Base-by-base conservation (phyloP, 2,329 filamentous ascomycete genomes). In the Endothia cerciana region DNA sequence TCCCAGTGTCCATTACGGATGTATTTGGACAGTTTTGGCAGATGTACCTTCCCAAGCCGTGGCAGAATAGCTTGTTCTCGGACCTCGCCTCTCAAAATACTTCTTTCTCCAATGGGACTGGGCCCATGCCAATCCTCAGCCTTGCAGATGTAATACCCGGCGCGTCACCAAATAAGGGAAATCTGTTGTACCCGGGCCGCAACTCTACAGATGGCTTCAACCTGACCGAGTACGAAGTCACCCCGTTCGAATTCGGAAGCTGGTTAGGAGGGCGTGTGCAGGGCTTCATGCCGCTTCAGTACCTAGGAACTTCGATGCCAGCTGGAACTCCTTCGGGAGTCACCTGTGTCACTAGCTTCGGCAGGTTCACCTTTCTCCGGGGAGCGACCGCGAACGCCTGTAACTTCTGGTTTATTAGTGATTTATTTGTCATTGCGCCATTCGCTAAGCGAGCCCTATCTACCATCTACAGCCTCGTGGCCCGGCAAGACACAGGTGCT, bases 291-390 rank as follows among this genome's bases (percentile, higher is more conserved):
- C 65, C 74, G 0, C 75, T 72, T 0, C 60, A 70, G 38, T 75
- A 70, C 28, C 65, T 77, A 0, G 75, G 75, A 7, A 75, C 74
- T 1, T 55, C 69, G 2, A 74, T 77, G 70, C 51, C 64, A 0
- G 63, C 72, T 4, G 75, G 75, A 2, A 68, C 65, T 6, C 64
- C 69, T 0, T 60, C 57, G 17, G 57, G 57, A 68, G 71, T 40
- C 74, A 77, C 59, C 68, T 77, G 75, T 11, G 72, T 75, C 1
- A 47, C 61, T 15, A 75, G 75, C 0, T 77, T 77, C 3, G 76
- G 77, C 36, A 75, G 75, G 38, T 60, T 71, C 4, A 74, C 72
- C 13, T 69, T 77, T 1, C 69, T 77, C 51, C 71, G 76, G 25
- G 76, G 77, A 0, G 71, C 73, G 0, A 74, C 75, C 0, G 68